Evolutionary conservation across 345 rosid species (phyloP), one percentile per base, ranked within the genome.

Genomic region (Erucastrum elatum): DNA sequence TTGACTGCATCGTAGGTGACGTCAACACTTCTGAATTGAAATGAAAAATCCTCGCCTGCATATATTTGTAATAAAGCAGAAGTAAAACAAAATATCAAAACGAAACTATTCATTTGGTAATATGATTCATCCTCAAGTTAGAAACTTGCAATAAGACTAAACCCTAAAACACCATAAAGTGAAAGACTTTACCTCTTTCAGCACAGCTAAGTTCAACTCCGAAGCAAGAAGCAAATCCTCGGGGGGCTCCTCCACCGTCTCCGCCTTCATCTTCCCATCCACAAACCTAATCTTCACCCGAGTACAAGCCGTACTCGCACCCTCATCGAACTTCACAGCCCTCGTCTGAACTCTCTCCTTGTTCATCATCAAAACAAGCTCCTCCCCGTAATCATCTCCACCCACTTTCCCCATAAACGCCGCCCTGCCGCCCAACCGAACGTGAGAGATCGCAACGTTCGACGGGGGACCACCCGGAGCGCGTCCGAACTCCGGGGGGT

Each of bases 331-430:
- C 78, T 88, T 84, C 70, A 94, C 93, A 11, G 85, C 90, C 69
- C 97, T 87, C 0, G 97, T 94, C 81, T 94, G 98, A 71, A 94
- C 98, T 56, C 68, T 86, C 84, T 94, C 97, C 85, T 87, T 85
- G 37, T 91, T 92, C 98, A 92, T 85, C 91, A 83, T 85, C 89
- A 88, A 34, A 35, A 94, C 90, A 58, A 92, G 39, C 85, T 89
- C 97, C 26, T 83, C 79, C 13, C 98, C 97, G 11, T 85, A 86
- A 1, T 77, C 85, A 76, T 94, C 98, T 64, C 75, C 84, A 71
- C 98, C 98, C 11, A 91, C 93, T 81, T 94, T 94, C 64, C 98
- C 98, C 89, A 94, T 88, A 35, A 94, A 86, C 30, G 98, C 97
- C 4, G 97, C 98, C 79, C 99, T 86, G 4, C 99, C 98, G 0